A percentile compares a stretch with the other conserved stretches of the same genome.
Evolutionary conservation across 768 basidiomycete genomes (phyloP).

Genomic region (Boletus edulis): DNA sequence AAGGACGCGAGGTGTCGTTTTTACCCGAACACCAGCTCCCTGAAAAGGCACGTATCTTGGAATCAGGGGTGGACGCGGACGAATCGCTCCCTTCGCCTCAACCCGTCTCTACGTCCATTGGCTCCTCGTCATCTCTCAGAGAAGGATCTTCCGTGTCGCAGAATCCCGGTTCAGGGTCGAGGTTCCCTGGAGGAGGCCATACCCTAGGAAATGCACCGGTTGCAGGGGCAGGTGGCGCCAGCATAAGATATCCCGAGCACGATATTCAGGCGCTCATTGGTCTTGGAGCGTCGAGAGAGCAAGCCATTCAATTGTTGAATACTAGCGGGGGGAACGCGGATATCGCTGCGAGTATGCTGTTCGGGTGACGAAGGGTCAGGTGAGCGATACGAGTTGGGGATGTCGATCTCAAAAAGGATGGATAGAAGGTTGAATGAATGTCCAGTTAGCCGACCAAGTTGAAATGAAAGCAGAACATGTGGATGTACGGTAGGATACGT

Average conservation of each 20-base stretch:
- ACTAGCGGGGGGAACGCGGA: conserved; percentile 87
- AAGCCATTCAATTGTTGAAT: conserved; percentile 73
- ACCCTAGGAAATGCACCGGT: conserved; percentile 50
- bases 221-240: conserved; percentile 37
- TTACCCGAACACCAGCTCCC: conserved; percentile 94
- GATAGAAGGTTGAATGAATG: not conserved
- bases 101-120: conserved; percentile 19
- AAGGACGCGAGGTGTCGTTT: conserved; percentile 85
- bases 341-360: conserved; percentile 83
- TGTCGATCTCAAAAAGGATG: not conserved
- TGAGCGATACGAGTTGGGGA: not conserved
- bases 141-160: conserved; percentile 17
- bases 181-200: conserved; percentile 71
- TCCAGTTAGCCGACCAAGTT: not conserved
- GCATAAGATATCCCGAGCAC: conserved; percentile 55
- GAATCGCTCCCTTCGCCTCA: conserved; percentile 17
- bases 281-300: conserved; percentile 73
- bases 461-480: not conserved
- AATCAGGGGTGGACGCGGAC: conserved; percentile 31
- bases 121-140: conserved; percentile 5
- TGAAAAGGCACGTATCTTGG: conserved; percentile 59
- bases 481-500: not conserved
- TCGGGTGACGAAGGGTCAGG: conserved; percentile 40
- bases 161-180: conserved; percentile 41
- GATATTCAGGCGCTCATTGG: conserved; percentile 65